Conservation (phyloP, 202 grass and related monocot species). For the Panicum hallii region DNA sequence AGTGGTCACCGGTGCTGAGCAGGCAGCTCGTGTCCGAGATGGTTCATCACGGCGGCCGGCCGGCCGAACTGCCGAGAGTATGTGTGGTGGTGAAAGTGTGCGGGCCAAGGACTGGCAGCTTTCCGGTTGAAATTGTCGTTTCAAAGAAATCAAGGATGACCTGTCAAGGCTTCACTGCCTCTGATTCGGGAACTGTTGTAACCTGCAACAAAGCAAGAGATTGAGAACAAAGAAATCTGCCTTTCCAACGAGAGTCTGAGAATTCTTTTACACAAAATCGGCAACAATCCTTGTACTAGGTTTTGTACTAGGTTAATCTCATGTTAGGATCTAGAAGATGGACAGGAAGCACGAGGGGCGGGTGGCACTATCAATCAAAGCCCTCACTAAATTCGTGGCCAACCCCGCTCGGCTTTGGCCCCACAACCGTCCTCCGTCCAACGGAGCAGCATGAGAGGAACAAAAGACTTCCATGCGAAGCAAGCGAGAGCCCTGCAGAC, state of each 20-base stretch:
- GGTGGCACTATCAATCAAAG: conserved; percentile 13
- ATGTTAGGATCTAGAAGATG: not conserved
- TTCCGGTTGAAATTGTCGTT: not conserved
- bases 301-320: not conserved
- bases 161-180: not conserved
- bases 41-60: not conserved
- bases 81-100: not conserved
- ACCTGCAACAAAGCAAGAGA: too few relatives aligned
- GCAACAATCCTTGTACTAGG: too few relatives aligned
- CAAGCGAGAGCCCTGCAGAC: not conserved
- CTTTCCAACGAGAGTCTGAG: too few relatives aligned
- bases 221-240: not conserved
- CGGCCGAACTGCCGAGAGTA: not conserved
- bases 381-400: conserved; percentile 13
- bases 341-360: not conserved
- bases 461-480: conserved; percentile 41
- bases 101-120: not conserved
- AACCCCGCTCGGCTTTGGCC: not conserved
- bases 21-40: not conserved
- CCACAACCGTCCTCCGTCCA: not conserved
- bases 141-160: not conserved
- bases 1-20: not conserved
- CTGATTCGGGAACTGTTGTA: not conserved
- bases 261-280: too few relatives aligned
- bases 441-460: not conserved